Percentiles rank a stretch among this genome's conserved stretches.
Conservation (phyloP, 2,329 filamentous ascomycete genomes). For the Aspergillus sclerotialis region DNA sequence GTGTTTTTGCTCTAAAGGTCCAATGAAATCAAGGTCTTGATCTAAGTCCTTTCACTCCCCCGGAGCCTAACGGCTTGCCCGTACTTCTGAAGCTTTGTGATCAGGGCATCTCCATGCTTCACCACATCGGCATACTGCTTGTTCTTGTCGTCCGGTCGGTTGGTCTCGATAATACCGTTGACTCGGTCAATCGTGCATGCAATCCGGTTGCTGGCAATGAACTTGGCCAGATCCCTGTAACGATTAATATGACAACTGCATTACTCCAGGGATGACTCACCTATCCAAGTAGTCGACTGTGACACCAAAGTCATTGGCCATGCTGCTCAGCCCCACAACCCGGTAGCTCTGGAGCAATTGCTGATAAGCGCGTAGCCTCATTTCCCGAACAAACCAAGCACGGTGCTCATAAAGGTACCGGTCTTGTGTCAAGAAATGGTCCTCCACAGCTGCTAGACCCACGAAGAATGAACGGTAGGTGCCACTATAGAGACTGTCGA, state of each 20-base stretch:
- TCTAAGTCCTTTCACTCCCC: slow-evolving; percentile 81
- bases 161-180: slow-evolving; percentile 94
- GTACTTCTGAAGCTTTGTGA: slow-evolving; percentile 99
- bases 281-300: slow-evolving; percentile 93
- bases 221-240: slow-evolving; percentile 81
- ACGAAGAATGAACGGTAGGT: slow-evolving; percentile 93
- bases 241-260: slow-evolving; percentile 4
- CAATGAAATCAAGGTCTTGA: slow-evolving; percentile 5
- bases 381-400: slow-evolving; percentile 96
- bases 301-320: slow-evolving; percentile 95
- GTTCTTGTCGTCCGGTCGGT: slow-evolving; percentile 97
- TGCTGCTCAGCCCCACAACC: slow-evolving; percentile 91
- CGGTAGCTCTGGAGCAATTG: slow-evolving; percentile 96
- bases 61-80: slow-evolving; percentile 90
- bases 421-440: slow-evolving; percentile 88
- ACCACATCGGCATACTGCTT: slow-evolving; percentile 99
- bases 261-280: slow-evolving; percentile 44
- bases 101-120: slow-evolving; percentile 93
- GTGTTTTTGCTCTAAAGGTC: slow-evolving; percentile 14
- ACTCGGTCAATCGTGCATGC: slow-evolving; percentile 97
- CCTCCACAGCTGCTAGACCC: slow-evolving; percentile 81
- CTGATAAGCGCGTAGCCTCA: slow-evolving; percentile 92
- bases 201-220: slow-evolving; percentile 90
- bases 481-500: slow-evolving; percentile 85
- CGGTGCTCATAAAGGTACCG: slow-evolving; percentile 94